These are phyloP conservation scores for Gossypium mustelinum DNA, from an alignment of 345 rosid species.

Conservation along the genomic window DNA sequence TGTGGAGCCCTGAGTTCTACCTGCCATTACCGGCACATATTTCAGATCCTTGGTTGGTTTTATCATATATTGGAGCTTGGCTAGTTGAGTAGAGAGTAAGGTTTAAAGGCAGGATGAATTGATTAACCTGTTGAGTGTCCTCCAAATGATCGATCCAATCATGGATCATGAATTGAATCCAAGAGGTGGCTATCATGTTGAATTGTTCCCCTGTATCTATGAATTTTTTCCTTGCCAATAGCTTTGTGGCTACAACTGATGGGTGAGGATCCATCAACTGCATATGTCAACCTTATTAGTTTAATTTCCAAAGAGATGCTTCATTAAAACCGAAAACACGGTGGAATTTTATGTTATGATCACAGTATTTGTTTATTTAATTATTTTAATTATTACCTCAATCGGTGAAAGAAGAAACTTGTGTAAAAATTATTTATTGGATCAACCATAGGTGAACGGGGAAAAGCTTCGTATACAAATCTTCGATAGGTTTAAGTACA, in stretches of 20 bases:
- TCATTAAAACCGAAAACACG: too few relatives aligned
- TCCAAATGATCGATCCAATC: conserved; percentile 87
- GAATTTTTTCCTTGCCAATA: conserved; percentile 48
- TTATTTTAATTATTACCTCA: too few relatives aligned
- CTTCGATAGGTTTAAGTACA: too few relatives aligned
- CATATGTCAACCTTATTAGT: not conserved
- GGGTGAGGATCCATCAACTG: conserved; percentile 78
- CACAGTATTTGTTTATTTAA: too few relatives aligned
- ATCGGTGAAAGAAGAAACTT: too few relatives aligned
- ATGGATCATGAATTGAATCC: conserved; percentile 89
- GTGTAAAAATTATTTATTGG: too few relatives aligned
- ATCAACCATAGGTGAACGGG: too few relatives aligned
- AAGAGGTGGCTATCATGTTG: conserved; percentile 71
- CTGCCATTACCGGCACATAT: conserved; percentile 33
- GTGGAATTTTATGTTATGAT: too few relatives aligned
- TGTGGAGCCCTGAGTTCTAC: conserved; percentile 55
- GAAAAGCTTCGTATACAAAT: too few relatives aligned
- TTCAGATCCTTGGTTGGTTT: not conserved
- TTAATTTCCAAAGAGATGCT: too few relatives aligned
- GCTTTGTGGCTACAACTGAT: conserved; percentile 55
- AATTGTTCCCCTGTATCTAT: conserved; percentile 62
- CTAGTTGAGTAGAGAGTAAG: not conserved
- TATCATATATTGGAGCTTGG: not conserved
- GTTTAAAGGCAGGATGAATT: not conserved
- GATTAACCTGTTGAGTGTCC: conserved; percentile 55